phyloP scores from a whole-genome alignment of 306 rosid species.

The Hylodesmum podocarpum region DNA sequence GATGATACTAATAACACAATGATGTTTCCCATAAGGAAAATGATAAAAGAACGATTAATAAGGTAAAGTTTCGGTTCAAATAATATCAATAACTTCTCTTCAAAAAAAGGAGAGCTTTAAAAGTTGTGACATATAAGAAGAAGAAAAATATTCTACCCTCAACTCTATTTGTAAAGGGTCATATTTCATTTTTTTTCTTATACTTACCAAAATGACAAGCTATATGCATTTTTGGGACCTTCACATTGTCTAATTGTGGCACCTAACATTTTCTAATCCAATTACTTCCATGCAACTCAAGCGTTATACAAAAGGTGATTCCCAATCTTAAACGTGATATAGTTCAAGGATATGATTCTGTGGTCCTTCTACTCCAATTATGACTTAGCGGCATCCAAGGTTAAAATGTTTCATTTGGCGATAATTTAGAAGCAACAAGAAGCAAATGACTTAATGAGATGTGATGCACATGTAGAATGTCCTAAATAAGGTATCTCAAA shows the following conservation, averaged over 20 bases:
- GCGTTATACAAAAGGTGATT: slow-evolving; percentile 11
- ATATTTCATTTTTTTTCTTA: not conserved
- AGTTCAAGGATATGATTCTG: not conserved
- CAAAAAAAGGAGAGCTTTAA: not conserved
- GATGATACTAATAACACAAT: slow-evolving; percentile 28
- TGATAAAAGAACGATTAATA: slow-evolving; percentile 34
- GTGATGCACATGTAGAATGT: slow-evolving; percentile 8
- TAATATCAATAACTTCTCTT: slow-evolving; percentile 27
- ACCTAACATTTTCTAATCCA: not conserved
- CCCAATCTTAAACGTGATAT: not conserved
- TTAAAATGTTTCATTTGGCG: not conserved
- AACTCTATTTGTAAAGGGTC: not conserved
- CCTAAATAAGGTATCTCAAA: not conserved
- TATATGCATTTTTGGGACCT: slow-evolving; percentile 2
- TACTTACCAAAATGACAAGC: slow-evolving; percentile 16
- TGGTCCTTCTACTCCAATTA: not conserved
- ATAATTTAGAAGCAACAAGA: not conserved
- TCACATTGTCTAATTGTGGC: not conserved
- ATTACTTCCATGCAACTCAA: not conserved
- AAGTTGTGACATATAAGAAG: slow-evolving; percentile 16
- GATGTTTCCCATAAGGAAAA: slow-evolving; percentile 32
- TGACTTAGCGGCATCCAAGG: slow-evolving; percentile 26
- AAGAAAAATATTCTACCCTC: not conserved
- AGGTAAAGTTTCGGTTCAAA: slow-evolving; percentile 27
- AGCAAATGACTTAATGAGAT: not conserved